A percentile compares a stretch with the other conserved stretches of the same genome.
Evolutionary conservation across 306 rosid genomes (phyloP).

Genomic region (Vigna nakashimae): DNA sequence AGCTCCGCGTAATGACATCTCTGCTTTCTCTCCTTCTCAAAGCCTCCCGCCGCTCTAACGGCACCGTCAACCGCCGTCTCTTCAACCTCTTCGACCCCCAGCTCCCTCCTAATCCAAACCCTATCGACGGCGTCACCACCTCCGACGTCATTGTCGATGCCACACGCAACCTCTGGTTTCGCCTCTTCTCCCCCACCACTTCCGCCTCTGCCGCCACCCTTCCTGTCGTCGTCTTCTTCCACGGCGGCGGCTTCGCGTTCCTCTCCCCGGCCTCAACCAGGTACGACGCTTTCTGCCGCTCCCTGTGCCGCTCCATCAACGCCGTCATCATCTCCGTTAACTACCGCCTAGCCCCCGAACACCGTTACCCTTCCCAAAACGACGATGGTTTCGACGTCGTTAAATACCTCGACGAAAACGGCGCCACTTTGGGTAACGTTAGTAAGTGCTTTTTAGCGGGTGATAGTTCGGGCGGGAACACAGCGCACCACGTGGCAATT

Average conservation of each 20-base stretch:
- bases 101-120: slow-evolving; percentile 37
- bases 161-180: slow-evolving; percentile 64
- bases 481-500: slow-evolving; percentile 49
- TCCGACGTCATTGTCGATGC: slow-evolving; percentile 63
- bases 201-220: not conserved
- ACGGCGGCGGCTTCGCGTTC: slow-evolving; percentile 65
- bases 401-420: slow-evolving; percentile 47
- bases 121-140: slow-evolving; percentile 59
- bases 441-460: slow-evolving; percentile 66
- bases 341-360: slow-evolving; percentile 81
- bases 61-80: slow-evolving; percentile 71
- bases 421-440: slow-evolving; percentile 40
- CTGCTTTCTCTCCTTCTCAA: slow-evolving; percentile 36
- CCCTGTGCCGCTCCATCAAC: slow-evolving; percentile 47
- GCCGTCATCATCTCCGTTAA: slow-evolving; percentile 69
- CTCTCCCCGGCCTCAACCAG: slow-evolving; percentile 45
- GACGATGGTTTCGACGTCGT: slow-evolving; percentile 74
- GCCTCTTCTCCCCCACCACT: slow-evolving; percentile 58
- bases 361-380: slow-evolving; percentile 68
- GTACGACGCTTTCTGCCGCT: slow-evolving; percentile 56
- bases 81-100: slow-evolving; percentile 50
- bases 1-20: slow-evolving; percentile 40
- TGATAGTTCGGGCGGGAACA: slow-evolving; percentile 66
- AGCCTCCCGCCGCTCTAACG: slow-evolving; percentile 46
- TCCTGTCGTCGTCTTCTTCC: slow-evolving; percentile 41